Base-by-base conservation (phyloP, 805 yeast species). In the Ogataea degrootiae region DNA sequence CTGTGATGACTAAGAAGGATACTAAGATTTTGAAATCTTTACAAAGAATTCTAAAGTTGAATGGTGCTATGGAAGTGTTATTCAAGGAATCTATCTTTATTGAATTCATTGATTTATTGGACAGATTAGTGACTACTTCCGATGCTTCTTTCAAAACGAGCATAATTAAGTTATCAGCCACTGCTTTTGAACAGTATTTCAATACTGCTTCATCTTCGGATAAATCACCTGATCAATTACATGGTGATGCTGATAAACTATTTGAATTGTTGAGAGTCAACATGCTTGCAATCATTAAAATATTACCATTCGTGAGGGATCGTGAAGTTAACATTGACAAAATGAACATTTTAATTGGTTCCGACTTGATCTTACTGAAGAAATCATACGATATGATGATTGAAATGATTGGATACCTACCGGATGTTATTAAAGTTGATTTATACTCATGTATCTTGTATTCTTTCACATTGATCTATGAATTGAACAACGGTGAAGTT, bases 191-290 rank as follows among this genome's bases (percentile, higher is more conserved):
- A 42, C 68, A 85, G 23, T 82, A 84, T 44, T 61, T 72, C 36
- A 66, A 74, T 54, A 68, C 74, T 26, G 68, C 61, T 31, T 45
- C 59, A 31, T 26, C 16, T 9, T 55, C 53, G 4, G 26, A 41
- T 5, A 60, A 57, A 31, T 31, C 63, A 2, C 63, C 67, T 1
- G 79, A 75, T 9, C 73, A 69, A 35, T 69, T 80, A 46, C 68
- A 75, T 34, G 66, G 71, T 29, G 83, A 82, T 44, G 83, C 87
- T 46, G 96, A 88, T 56, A 88, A 87, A 58, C 67, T 89, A 39
- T 88, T 92, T 63, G 97, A 92, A 60, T 70, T 91, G 23, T 66
- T 90, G 43, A 73, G 96, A 52, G 75, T 90, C 6, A 76, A 79
- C 16, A 72, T 86, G 69, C 71, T 83, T 19, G 83, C 87, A 0